Evolutionary conservation across 176 grass and related monocot species (phyloP).

Genomic region (Phragmites australis): DNA sequence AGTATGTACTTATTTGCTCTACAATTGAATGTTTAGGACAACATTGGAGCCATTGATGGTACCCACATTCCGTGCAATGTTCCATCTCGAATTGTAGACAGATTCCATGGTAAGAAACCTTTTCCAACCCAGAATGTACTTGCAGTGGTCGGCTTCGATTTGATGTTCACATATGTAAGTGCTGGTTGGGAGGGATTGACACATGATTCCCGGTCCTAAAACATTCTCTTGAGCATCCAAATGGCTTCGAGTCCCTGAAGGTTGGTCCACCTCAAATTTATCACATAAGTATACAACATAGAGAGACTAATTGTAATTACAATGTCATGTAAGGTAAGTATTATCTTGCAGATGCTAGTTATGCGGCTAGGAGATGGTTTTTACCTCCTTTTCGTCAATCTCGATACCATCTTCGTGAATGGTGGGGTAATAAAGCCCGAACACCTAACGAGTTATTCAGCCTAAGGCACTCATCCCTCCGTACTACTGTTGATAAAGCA

Average conservation of each 20-base stretch:
- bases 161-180: too few relatives aligned
- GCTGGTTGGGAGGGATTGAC: too few relatives aligned
- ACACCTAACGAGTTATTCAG: slow-evolving; percentile 17
- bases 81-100: too few relatives aligned
- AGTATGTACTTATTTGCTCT: too few relatives aligned
- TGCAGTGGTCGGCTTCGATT: too few relatives aligned
- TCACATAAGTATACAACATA: not conserved
- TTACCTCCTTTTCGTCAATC: not conserved
- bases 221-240: not conserved
- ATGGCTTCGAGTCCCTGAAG: slow-evolving; percentile 1
- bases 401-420: slow-evolving; percentile 19
- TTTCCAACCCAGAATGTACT: too few relatives aligned
- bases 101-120: too few relatives aligned
- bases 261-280: not conserved
- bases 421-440: not conserved
- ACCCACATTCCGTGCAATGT: too few relatives aligned
- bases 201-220: not conserved
- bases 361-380: not conserved
- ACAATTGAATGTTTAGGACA: too few relatives aligned
- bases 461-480: too few relatives aligned
- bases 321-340: not conserved
- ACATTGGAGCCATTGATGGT: too few relatives aligned
- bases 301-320: not conserved
- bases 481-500: not conserved
- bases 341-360: not conserved